Evolutionary conservation across 176 grass and related monocot species (phyloP).

Genomic region (Zea luxurians): DNA sequence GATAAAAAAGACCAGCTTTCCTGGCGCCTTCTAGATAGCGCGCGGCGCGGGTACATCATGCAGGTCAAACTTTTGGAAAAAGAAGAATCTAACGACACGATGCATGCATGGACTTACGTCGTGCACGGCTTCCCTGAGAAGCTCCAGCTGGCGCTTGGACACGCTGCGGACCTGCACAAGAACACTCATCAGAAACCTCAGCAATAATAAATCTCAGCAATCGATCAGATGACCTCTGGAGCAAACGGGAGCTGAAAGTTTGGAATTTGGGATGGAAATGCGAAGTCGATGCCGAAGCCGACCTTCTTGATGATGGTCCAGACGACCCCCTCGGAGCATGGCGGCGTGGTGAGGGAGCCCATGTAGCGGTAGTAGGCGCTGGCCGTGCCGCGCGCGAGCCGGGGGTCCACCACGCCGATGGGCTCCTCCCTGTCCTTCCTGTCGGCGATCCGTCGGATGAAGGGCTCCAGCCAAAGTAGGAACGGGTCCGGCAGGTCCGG

Average conservation of each 20-base stretch:
- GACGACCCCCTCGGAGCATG: conserved; percentile 71
- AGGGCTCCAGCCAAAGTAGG: conserved; percentile 53
- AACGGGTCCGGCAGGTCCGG: conserved; percentile 50
- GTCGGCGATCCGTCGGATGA: conserved; percentile 39
- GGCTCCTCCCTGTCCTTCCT: conserved; percentile 37
- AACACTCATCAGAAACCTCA: background rate
- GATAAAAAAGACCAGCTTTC: background rate
- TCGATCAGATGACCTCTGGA: background rate
- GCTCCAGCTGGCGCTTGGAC: conserved; percentile 50
- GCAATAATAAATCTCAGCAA: background rate
- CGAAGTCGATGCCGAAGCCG: no score
- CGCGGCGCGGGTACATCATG: background rate
- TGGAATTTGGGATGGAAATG: no score
- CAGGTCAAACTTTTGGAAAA: background rate
- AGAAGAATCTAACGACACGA: background rate
- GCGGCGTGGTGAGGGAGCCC: conserved; percentile 75
- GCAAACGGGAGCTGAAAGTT: no score
- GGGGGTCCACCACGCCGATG: conserved; percentile 43
- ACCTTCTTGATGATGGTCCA: conserved; percentile 66
- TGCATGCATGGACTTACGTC: conserved; percentile 39
- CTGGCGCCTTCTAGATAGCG: background rate
- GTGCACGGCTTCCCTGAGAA: conserved; percentile 67
- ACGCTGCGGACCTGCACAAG: conserved; percentile 55
- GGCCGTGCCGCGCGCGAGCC: conserved; percentile 21
- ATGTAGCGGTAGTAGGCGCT: conserved; percentile 71